Evolutionary conservation across 805 yeast species (phyloP).

Genomic region (Starmerella ratchasimensis): DNA sequence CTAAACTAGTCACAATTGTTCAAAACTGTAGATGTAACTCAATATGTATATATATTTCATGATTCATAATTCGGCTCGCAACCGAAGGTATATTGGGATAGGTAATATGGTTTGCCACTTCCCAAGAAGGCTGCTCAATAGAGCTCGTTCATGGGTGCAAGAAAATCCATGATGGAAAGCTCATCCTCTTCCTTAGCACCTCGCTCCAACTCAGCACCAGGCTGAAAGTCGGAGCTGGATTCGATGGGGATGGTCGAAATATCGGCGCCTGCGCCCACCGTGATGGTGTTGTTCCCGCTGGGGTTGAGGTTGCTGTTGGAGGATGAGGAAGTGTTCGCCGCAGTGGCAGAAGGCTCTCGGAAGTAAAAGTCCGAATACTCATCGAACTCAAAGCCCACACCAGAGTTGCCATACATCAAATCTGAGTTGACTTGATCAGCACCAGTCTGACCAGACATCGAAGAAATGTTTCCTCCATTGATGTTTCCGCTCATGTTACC

Average conservation of each 20-base stretch:
- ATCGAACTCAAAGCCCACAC: conserved; percentile 5
- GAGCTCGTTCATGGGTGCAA: conserved; percentile 11
- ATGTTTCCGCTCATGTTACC: too few species aligned
- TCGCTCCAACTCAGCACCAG: not conserved
- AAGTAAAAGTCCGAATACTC: conserved; percentile 11
- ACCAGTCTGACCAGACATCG: too few species aligned
- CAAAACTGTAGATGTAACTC: too few species aligned
- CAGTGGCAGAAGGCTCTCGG: conserved; percentile 1
- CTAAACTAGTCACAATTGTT: too few species aligned
- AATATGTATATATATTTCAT: too few species aligned
- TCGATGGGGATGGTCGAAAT: not conserved
- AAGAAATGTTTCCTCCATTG: not conserved
- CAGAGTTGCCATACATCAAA: too few species aligned
- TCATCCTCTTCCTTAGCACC: conserved; percentile 3
- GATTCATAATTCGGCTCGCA: too few species aligned
- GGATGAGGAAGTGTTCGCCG: not conserved
- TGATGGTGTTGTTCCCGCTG: not conserved
- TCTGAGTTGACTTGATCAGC: too few species aligned
- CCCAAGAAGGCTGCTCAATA: too few species aligned
- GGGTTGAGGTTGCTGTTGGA: not conserved
- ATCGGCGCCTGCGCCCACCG: not conserved
- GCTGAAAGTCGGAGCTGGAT: not conserved
- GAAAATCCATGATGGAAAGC: conserved; percentile 11
- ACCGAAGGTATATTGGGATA: too few species aligned
- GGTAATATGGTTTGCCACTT: too few species aligned